phyloP scores from a whole-genome alignment of 2,329 filamentous ascomycete species.

The Monascus ruber region DNA sequence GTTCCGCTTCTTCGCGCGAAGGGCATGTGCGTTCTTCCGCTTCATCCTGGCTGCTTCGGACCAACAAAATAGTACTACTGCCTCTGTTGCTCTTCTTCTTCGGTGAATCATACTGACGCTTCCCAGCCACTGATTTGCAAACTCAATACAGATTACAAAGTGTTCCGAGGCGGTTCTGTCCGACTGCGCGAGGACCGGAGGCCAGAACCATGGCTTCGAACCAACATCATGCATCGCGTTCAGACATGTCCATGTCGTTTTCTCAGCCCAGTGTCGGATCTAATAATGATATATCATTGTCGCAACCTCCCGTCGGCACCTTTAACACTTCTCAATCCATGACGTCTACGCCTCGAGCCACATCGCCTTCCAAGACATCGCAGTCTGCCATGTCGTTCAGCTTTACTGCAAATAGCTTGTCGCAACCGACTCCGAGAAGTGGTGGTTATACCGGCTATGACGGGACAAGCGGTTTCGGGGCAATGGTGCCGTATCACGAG shows the following conservation, averaged over 20 bases:
- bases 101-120: too few relatives aligned
- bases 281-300: constrained; percentile 26
- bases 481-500: constrained; percentile 25
- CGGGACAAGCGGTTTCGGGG: constrained; percentile 29
- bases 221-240: constrained; percentile 17
- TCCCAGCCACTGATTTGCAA: too few relatives aligned
- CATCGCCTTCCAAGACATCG: constrained; percentile 30
- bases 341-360: constrained; percentile 34
- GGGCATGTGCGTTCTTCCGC: too few relatives aligned
- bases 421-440: constrained; percentile 17
- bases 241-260: constrained; percentile 24
- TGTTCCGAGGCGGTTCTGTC: too few relatives aligned
- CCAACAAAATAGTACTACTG: too few relatives aligned
- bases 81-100: too few relatives aligned
- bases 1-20: too few relatives aligned
- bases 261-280: constrained; percentile 29
- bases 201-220: constrained; percentile 18
- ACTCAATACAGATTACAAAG: too few relatives aligned
- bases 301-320: constrained; percentile 29
- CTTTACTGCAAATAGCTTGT: constrained; percentile 24
- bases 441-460: constrained; percentile 29
- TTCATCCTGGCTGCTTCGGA: too few relatives aligned
- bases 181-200: background rate
- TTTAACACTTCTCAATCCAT: constrained; percentile 36
- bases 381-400: constrained; percentile 31